Evolutionary conservation across 352 stramenopile genomes (phyloP), one percentile per base, ranked within the genome.

Genomic region (Lagenidium giganteum): DNA sequence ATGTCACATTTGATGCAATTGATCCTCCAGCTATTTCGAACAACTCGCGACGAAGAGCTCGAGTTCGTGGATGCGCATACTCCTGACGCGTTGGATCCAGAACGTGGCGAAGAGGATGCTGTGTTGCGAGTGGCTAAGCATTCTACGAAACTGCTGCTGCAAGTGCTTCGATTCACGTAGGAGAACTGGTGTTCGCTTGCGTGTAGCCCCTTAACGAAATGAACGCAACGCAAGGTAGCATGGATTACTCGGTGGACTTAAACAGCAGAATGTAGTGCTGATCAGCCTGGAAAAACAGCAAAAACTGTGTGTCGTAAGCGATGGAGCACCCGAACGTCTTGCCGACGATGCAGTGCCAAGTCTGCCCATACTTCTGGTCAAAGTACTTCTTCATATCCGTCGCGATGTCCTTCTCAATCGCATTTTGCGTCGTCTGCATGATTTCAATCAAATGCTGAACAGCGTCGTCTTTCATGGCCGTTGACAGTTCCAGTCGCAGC

Each of bases 311-410:
- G 54, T 95, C 79, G 61, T 96, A 93, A 23, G 87, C 86, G 24
- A 96, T 79, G 17, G 86, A 96, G 57, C 86, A 95, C 9, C 83
- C 86, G 43, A 94, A 96, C 42, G 77, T 78, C 56, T 88, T 87
- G 38, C 86, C 83, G 5, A 93, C 82, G 68, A 98, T 97, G 52
- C 93, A 96, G 62, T 98, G 93, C 90, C 91, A 98, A 26, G 89
- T 98, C 18, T 83, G 86, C 27, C 77, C 82, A 63, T 95, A 90
- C 53, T 96, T 97, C 61, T 98, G 97, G 68, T 99, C 96, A 61
- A 99, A 99, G 69, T 98, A 96, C 66, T 98, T 99, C 65, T 99
- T 99, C 66, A 99, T 98, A 57, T 97, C 97, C 21, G 95, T 97
- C 24, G 96, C 94, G 52, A 99, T 96, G 64, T 99, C 95, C 70